Evolutionary conservation across 108 stramenopile genomes (phyloP).

Genomic region (Nitzschia sp.): DNA sequence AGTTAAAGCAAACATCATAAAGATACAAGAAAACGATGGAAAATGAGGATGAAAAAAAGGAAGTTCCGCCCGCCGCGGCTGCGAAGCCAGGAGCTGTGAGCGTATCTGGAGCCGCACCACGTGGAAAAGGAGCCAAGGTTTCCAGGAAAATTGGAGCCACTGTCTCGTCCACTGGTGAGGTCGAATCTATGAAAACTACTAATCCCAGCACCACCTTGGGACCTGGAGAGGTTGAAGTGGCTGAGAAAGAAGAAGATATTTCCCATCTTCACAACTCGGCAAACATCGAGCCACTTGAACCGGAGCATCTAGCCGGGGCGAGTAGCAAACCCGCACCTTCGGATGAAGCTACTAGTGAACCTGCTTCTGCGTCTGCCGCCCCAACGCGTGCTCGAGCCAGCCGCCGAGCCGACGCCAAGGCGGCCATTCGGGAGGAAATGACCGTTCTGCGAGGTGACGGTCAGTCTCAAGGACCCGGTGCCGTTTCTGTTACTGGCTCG

Average conservation of each 20-base stretch:
- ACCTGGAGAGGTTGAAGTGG: too few species aligned
- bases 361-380: neutral
- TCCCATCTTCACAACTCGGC: neutral
- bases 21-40: neutral
- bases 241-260: too few species aligned
- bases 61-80: neutral
- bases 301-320: neutral
- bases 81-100: neutral
- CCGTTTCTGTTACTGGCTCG: neutral
- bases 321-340: neutral
- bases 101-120: neutral
- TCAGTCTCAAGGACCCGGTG: neutral
- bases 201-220: too few species aligned
- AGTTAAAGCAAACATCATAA: too few species aligned
- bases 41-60: neutral
- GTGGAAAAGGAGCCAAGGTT: neutral
- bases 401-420: neutral
- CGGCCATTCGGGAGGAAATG: slow-evolving; percentile 7
- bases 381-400: neutral
- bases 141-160: too few species aligned
- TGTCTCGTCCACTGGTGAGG: too few species aligned
- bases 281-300: neutral
- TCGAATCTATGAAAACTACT: too few species aligned
- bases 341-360: neutral
- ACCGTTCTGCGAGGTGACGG: neutral